Evolutionary conservation across 495 filamentous ascomycete species (phyloP), one percentile per base, ranked within the genome.

Genomic region (Bombardia bombarda): DNA sequence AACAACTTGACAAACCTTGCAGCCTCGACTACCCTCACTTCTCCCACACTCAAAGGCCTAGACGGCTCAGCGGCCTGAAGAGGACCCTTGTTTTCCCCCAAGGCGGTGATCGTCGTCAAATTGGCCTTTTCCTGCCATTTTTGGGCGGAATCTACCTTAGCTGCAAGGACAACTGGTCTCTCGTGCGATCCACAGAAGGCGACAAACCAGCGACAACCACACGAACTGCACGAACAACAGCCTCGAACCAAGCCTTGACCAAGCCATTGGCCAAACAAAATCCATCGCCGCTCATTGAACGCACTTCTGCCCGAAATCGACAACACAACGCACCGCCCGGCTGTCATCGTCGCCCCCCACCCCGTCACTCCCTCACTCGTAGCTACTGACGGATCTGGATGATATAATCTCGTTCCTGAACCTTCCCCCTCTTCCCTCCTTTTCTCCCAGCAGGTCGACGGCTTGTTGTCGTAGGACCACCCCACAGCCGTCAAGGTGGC

Each of bases 401-500:
- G 43, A 52, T 47, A 55, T 46, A 49, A 44, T n/a, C 42, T 26
- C 19, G 25, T 17, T 33, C 42, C 30, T 39, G 25, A 24, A 38
- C 14, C 26, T 18, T 42, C 23, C 37, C 26, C 20, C 38, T 43
- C 38, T 39, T 24, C 31, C 26, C 42, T 45, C 36, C 36, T 31
- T 31, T 43, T 46, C 38, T 32, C 40, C 34, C 34, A 43, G 40
- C 51, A 60, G 54, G 60, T 53, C 48, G 44, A 57, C 56, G 56
- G 56, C 65, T 58, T 60, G 50, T 56, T 57, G 51, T 63, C 49
- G 53, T 61, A 60, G 60, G 62, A 62, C 64, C 62, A 53, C 52
- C 55, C 55, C 49, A 56, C 47, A 42, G 42, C 49, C 58, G 60
- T 52, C 69, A 78, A 76, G 52, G 71, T 78, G 74, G 73, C 72